phyloP scores from a whole-genome alignment of 2,329 filamentous ascomycete species.

The Endoconidiophora laricicola region DNA sequence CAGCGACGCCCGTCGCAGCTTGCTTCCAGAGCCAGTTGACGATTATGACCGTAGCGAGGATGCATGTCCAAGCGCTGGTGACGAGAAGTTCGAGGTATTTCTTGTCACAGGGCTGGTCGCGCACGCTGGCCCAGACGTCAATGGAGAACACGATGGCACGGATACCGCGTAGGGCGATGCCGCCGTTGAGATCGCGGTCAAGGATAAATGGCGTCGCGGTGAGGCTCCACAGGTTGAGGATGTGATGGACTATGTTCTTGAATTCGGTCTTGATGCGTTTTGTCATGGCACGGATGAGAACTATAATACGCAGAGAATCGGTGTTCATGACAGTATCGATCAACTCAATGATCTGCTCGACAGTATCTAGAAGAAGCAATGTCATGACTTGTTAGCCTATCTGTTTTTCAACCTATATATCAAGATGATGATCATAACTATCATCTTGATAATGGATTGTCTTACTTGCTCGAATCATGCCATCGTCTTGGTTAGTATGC shows the following conservation, averaged over 20 bases:
- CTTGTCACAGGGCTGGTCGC: neutral
- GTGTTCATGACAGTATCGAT: no score
- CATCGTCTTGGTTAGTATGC: no score
- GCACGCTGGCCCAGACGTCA: neutral
- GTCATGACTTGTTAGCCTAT: no score
- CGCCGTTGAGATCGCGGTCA: conserved; percentile 2
- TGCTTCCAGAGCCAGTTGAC: conserved; percentile 3
- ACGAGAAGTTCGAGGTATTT: neutral
- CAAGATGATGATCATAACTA: no score
- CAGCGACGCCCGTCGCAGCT: neutral
- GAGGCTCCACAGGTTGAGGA: conserved; percentile 1
- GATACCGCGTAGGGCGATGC: conserved; percentile 2
- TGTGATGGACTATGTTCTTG: neutral
- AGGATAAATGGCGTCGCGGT: conserved; percentile 3
- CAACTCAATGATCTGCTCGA: no score
- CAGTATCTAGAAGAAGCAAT: no score
- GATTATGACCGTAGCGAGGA: conserved; percentile 5
- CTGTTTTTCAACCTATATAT: no score
- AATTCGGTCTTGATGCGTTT: no score
- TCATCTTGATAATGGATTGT: no score
- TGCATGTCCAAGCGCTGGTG: neutral
- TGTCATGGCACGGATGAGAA: no score
- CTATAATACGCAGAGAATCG: no score
- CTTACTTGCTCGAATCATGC: no score
- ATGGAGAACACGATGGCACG: conserved; percentile 2